These are phyloP conservation scores for Amanita thiersii DNA, from an alignment of 768 basidiomycete genomes.

Conservation along the genomic window DNA sequence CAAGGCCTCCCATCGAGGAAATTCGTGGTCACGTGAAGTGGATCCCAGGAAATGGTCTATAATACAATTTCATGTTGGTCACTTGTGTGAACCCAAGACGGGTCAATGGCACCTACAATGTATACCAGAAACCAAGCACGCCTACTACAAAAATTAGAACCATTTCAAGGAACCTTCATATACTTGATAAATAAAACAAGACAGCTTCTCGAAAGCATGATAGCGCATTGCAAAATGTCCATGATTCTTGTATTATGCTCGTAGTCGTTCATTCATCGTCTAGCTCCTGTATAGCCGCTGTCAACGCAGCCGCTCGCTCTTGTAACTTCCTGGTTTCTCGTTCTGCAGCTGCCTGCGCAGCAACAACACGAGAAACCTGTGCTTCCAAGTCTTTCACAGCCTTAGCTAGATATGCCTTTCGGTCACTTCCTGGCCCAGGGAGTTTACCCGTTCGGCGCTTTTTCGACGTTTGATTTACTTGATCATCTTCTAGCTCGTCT, in stretches of 20 bases:
- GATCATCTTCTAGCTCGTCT: slow-evolving; percentile 27
- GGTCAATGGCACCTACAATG: slow-evolving; percentile 9
- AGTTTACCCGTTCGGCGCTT: slow-evolving; percentile 25
- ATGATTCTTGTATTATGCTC: background rate
- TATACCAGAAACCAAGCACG: slow-evolving; percentile 7
- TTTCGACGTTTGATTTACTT: slow-evolving; percentile 21
- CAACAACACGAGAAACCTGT: slow-evolving; percentile 20
- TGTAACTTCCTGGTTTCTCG: slow-evolving; percentile 6
- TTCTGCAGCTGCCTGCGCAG: slow-evolving; percentile 3
- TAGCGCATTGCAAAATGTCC: slow-evolving; percentile 6
- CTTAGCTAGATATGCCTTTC: slow-evolving; percentile 23
- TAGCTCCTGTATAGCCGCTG: slow-evolving; percentile 24
- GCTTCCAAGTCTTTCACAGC: slow-evolving; percentile 27
- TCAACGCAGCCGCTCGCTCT: slow-evolving; percentile 8
- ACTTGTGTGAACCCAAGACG: slow-evolving; percentile 1
- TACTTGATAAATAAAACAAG: slow-evolving; percentile 9
- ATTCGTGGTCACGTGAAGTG: background rate
- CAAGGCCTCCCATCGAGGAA: background rate
- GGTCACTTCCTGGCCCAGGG: slow-evolving; percentile 14
- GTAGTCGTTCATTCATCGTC: slow-evolving; percentile 18
- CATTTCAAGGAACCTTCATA: slow-evolving; percentile 5
- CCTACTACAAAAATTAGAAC: slow-evolving; percentile 9
- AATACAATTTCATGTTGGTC: background rate
- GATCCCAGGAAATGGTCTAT: background rate
- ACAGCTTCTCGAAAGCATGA: slow-evolving; percentile 7